These are phyloP conservation scores for Talaromyces sp. DNA, from an alignment of 2,329 filamentous ascomycete species.

Conservation along the genomic window DNA sequence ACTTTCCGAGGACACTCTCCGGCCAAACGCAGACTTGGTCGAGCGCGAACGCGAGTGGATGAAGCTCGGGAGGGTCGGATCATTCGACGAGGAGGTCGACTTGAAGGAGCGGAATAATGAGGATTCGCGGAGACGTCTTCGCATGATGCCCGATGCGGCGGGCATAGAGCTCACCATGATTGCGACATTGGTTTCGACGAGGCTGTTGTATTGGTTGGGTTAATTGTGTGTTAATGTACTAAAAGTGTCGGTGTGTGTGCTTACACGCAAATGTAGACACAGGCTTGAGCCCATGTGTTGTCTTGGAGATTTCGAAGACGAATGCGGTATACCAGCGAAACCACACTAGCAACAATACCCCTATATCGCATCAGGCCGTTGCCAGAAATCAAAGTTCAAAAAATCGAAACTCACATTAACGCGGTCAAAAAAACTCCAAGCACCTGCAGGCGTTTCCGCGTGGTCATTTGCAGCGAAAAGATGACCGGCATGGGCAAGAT, in stretches of 20 bases:
- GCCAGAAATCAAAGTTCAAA: not conserved
- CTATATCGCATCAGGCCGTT: not conserved
- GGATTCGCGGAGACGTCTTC: not conserved
- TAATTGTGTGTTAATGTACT: not conserved
- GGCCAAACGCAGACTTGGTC: not conserved
- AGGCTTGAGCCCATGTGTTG: not conserved
- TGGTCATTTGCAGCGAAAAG: not conserved
- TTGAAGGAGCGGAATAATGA: not conserved
- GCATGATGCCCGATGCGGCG: not conserved
- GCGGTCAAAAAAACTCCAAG: not conserved
- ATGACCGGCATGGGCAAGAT: not conserved
- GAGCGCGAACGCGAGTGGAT: not conserved
- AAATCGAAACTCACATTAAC: not conserved
- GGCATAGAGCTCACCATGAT: conserved; percentile 1
- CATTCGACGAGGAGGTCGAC: not conserved
- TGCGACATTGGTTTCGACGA: conserved; percentile 1
- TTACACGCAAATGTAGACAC: not conserved
- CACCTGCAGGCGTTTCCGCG: not conserved
- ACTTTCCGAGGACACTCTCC: not conserved
- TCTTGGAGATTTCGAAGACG: not conserved
- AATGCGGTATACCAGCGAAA: not conserved
- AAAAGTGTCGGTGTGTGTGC: not conserved
- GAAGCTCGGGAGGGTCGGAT: not conserved
- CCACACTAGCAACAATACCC: not conserved
- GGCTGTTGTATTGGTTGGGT: not conserved